phyloP scores from a whole-genome alignment of 345 rosid species.

The Streptanthus diversifolius region DNA sequence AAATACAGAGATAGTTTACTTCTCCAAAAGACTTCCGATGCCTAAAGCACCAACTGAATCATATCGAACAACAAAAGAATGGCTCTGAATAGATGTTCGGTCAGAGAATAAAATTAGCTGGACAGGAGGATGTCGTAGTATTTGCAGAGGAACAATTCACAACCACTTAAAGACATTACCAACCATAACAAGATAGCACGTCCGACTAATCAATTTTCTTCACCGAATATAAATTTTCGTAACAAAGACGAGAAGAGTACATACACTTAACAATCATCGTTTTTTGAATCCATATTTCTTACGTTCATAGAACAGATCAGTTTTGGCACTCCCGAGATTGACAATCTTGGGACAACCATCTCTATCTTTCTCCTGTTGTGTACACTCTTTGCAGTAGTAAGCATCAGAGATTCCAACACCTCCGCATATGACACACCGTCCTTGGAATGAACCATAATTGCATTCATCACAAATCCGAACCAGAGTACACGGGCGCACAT shows the following conservation, averaged over 20 bases:
- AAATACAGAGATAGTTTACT: background rate
- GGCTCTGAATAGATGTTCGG: background rate
- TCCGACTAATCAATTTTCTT: background rate
- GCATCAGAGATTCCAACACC: conserved; percentile 72
- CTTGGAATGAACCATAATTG: conserved; percentile 71
- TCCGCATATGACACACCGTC: conserved; percentile 67
- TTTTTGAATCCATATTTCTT: conserved; percentile 68
- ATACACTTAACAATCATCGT: conserved; percentile 17
- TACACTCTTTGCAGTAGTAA: conserved; percentile 71
- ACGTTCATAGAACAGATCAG: conserved; percentile 58
- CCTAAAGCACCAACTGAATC: background rate
- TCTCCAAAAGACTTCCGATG: background rate
- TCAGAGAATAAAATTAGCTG: background rate
- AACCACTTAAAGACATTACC: background rate
- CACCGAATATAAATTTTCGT: background rate
- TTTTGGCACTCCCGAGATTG: conserved; percentile 65
- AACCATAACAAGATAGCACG: background rate
- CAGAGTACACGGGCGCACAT: conserved; percentile 66
- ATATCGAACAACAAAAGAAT: background rate
- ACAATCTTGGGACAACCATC: conserved; percentile 72
- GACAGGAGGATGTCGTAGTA: background rate
- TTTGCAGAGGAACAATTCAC: background rate
- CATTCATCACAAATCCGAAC: conserved; percentile 71
- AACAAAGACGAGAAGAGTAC: background rate
- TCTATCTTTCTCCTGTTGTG: conserved; percentile 67